Conservation (phyloP, 106 monocot species). For the Dendrobium chrysotoxum region DNA sequence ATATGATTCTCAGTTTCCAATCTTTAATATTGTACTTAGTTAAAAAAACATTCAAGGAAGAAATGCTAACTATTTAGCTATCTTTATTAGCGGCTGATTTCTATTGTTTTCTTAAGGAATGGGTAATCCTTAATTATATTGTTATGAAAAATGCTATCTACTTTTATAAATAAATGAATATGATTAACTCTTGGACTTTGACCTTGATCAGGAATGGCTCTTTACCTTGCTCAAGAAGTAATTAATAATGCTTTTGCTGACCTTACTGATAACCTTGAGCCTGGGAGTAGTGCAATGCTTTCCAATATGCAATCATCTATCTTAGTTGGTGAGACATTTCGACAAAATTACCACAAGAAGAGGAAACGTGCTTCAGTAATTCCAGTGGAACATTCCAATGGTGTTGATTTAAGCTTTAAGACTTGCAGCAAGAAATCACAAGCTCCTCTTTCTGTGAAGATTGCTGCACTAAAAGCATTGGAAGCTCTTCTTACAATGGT, state of each 20-base stretch:
- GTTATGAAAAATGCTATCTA: background rate
- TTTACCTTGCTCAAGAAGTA: constrained; percentile 54
- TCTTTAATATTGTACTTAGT: no score
- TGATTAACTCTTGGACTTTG: constrained; percentile 21
- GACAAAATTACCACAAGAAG: constrained; percentile 34
- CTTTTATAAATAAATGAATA: background rate
- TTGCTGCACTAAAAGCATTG: constrained; percentile 67
- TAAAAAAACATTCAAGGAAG: no score
- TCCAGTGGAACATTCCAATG: constrained; percentile 21
- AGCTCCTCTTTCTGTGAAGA: constrained; percentile 51
- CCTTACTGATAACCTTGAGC: constrained; percentile 23
- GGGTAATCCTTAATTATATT: no score
- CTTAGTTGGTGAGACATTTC: constrained; percentile 8
- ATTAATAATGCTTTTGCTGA: constrained; percentile 57
- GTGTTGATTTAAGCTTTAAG: constrained; percentile 9
- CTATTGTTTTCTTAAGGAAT: no score
- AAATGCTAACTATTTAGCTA: no score
- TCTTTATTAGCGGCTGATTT: no score
- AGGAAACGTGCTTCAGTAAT: constrained; percentile 43
- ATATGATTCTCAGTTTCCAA: no score
- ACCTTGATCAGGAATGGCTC: constrained; percentile 61
- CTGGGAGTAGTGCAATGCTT: constrained; percentile 6
- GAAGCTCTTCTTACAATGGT: constrained; percentile 84
- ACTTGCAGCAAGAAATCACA: constrained; percentile 11
- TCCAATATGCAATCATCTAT: constrained; percentile 13